Conservation (phyloP, 441 rosid genomes). For the Bruguiera hainesii region DNA sequence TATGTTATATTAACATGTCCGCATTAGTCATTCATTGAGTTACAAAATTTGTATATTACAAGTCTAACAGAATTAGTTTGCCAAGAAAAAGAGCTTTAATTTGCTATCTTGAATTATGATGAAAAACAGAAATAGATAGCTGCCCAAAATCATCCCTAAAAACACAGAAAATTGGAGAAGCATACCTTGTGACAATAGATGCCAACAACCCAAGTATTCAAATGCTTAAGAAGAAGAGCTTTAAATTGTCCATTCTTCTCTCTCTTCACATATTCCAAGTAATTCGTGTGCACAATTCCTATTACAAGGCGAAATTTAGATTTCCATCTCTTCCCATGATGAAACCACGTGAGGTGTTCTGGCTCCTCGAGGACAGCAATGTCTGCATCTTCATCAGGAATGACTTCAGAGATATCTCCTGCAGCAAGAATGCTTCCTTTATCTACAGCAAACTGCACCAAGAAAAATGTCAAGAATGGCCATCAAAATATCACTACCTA, state of each 20-base stretch:
- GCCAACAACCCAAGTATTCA: constrained; percentile 72
- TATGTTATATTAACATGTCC: too few relatives aligned
- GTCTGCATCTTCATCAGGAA: constrained; percentile 84
- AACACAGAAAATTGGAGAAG: constrained; percentile 3
- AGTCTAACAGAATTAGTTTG: neutral
- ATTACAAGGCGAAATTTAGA: constrained; percentile 66
- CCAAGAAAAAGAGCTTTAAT: neutral
- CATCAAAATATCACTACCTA: constrained; percentile 2
- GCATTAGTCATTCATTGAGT: too few relatives aligned
- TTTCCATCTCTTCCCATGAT: constrained; percentile 97
- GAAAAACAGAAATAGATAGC: neutral
- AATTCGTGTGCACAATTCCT: constrained; percentile 90
- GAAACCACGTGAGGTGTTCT: constrained; percentile 99
- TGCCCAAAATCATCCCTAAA: neutral
- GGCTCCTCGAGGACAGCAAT: constrained; percentile 97
- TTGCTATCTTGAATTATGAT: neutral
- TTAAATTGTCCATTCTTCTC: constrained; percentile 72
- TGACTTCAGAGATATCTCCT: constrained; percentile 77
- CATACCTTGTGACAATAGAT: constrained; percentile 95
- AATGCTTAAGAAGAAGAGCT: constrained; percentile 57
- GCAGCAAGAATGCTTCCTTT: constrained; percentile 92
- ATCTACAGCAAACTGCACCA: constrained; percentile 73
- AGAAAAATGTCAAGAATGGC: constrained; percentile 13
- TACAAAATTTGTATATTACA: neutral
- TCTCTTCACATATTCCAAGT: constrained; percentile 84